These are phyloP conservation scores for Sarcomyxa edulis DNA, from an alignment of 768 basidiomycete genomes.

Conservation along the genomic window DNA sequence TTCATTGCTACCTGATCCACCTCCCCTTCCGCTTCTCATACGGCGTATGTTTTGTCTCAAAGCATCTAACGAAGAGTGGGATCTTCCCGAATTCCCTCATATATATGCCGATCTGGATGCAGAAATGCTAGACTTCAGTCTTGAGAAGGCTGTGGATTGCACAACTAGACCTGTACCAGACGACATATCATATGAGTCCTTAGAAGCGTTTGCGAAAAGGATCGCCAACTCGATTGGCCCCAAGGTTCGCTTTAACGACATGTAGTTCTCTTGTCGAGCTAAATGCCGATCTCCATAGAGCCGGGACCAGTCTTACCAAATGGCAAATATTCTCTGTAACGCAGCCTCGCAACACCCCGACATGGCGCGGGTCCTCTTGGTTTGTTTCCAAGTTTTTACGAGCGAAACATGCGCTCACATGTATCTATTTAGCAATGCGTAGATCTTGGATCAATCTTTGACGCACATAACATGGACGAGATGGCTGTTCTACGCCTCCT, in stretches of 20 bases:
- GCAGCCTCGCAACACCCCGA: slow-evolving; percentile 64
- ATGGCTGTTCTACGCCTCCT: slow-evolving; percentile 50
- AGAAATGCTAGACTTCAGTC: slow-evolving; percentile 44
- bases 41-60: slow-evolving; percentile 79
- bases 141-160: slow-evolving; percentile 51
- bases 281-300: slow-evolving; percentile 27
- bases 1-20: slow-evolving; percentile 53
- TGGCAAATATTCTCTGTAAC: slow-evolving; percentile 59
- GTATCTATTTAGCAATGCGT: slow-evolving; percentile 43
- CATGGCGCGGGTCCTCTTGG: slow-evolving; percentile 42
- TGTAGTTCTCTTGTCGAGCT: slow-evolving; percentile 3
- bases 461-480: slow-evolving; percentile 46
- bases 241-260: slow-evolving; percentile 44
- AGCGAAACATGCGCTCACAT: neutral
- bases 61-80: slow-evolving; percentile 77
- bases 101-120: slow-evolving; percentile 57
- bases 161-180: slow-evolving; percentile 58
- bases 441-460: slow-evolving; percentile 50
- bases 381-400: slow-evolving; percentile 16
- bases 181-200: slow-evolving; percentile 40
- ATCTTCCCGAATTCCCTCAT: slow-evolving; percentile 66
- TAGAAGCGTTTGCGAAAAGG: slow-evolving; percentile 51
- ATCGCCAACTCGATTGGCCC: slow-evolving; percentile 50
- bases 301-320: slow-evolving; percentile 48
- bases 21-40: slow-evolving; percentile 58